Evolutionary conservation across 257 asterid species (phyloP).

Genomic region (Przewalskia tangutica): DNA sequence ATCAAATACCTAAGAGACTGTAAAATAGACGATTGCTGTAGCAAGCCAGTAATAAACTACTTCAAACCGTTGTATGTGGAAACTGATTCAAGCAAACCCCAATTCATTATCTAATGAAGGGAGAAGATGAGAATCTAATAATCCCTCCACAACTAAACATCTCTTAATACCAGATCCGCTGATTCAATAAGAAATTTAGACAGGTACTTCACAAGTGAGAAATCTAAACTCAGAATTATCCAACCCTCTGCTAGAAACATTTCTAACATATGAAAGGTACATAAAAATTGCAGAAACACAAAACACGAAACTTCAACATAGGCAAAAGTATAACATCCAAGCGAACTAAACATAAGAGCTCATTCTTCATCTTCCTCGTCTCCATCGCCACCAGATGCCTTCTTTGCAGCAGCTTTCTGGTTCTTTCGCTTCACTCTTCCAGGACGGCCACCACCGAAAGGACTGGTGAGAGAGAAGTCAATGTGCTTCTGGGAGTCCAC

Average conservation of each 20-base stretch:
- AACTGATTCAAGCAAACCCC: not conserved
- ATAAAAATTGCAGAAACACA: not conserved
- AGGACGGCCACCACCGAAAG: conserved; percentile 65
- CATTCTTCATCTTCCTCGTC: conserved; percentile 44
- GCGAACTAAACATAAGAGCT: not conserved
- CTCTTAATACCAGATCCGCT: not conserved
- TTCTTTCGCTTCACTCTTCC: conserved; percentile 59
- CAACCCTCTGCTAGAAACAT: not conserved
- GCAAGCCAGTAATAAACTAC: not conserved
- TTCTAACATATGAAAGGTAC: not conserved
- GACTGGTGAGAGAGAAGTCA: conserved; percentile 62
- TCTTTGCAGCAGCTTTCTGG: conserved; percentile 54
- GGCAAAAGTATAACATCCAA: not conserved
- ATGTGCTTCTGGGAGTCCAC: conserved; percentile 60
- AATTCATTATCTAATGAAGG: not conserved
- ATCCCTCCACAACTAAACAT: not conserved
- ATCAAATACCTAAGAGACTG: not conserved
- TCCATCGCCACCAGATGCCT: conserved; percentile 60
- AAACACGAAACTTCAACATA: not conserved
- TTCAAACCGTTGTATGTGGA: not conserved
- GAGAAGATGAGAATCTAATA: not conserved
- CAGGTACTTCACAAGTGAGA: not conserved
- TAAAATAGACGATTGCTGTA: not conserved
- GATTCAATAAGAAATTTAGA: not conserved
- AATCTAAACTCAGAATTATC: not conserved